Conservation (phyloP, 805 yeast species). For the Hanseniaspora lachancei region DNA sequence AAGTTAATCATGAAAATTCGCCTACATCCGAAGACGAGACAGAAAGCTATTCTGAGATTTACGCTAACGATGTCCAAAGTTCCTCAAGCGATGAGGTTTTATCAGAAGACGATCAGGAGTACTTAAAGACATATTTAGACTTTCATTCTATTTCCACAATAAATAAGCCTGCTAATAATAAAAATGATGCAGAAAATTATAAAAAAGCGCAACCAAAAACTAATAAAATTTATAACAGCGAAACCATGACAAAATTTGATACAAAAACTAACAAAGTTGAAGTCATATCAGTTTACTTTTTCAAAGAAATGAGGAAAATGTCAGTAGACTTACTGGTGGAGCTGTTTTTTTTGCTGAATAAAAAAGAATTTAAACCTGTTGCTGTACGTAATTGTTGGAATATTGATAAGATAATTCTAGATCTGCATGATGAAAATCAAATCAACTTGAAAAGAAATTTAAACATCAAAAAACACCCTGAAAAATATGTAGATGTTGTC, state of each 20-base stretch:
- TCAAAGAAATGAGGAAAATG: constrained; percentile 3
- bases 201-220: background rate
- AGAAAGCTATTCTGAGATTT: background rate
- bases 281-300: constrained; percentile 3
- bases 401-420: background rate
- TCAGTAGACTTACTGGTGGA: background rate
- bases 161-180: background rate
- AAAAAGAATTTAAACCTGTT: background rate
- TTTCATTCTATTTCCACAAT: background rate
- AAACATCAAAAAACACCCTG: background rate
- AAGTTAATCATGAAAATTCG: background rate
- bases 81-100: background rate
- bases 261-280: background rate
- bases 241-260: background rate
- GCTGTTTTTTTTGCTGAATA: background rate
- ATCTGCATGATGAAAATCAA: background rate
- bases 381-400: constrained; percentile 4
- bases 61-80: background rate
- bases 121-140: background rate
- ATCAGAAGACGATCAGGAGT: background rate
- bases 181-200: background rate
- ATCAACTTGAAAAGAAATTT: background rate
- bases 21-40: no score
- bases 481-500: background rate
- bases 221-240: background rate